Base-by-base conservation (phyloP, 768 basidiomycete species). In the Boletus insuetus region DNA sequence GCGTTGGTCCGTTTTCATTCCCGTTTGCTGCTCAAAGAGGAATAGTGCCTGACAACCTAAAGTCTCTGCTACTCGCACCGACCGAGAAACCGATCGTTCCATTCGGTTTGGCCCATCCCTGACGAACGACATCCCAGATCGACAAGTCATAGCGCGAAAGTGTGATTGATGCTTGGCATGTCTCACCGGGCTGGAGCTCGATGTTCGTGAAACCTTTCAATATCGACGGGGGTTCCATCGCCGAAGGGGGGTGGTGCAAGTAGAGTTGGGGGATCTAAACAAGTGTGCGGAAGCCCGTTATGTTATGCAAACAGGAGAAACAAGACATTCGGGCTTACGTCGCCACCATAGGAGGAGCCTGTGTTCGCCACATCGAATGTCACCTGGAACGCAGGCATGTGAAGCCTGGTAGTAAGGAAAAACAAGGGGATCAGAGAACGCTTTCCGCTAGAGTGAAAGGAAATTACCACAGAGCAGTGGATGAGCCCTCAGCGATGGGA, bases 181-280 rank as follows among this genome's bases (percentile, higher is more conserved):
- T 77, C 64, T 84, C 67, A 2, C 81, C 81, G 1, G 83, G 77
- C 3, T 62, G 47, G 1, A 88, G 58, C 10, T 76, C 74, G 31
- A 85, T 71, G 63, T 87, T 75, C 14, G 79, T 80, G 74, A 92
- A 91, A 3, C 89, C 89, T 58, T 79, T 82, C 32, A 89, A 75
- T 32, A 91, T 65, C 3, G 82, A 82, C 0, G 89, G 89, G 3
- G 90, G 90, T 64, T 91, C 87, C 37, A 78, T 79, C 3, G 86
- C 76, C 0, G 79, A 80, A 0, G 73, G 50, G 0, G 87, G 86
- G 74, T 85, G 82, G 67, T 87, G 81, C 26, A 92, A 29, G 71
- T 91, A 93, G 17, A 92, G 69, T 74, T 92, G 90, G 11, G 89
- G 83, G 44, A 85, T 82, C 83, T 89, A 59, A 29, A 29, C 56